Conservation (phyloP, 768 basidiomycete species). For the Calocybe indica region DNA sequence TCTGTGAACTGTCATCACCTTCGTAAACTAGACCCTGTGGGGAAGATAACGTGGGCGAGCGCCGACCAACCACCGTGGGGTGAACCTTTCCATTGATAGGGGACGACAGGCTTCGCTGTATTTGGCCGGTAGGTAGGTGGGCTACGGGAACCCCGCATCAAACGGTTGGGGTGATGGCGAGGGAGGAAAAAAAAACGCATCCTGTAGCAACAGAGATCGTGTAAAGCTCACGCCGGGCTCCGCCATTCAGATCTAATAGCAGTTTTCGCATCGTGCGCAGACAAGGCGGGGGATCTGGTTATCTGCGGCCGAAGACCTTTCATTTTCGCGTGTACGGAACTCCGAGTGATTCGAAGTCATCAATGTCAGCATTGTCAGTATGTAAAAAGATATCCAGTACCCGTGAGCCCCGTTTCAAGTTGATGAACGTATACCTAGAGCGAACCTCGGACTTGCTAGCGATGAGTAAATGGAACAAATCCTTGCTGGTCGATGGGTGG, state of each 20-base stretch:
- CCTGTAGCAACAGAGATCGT: too few species aligned
- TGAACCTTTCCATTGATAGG: neutral
- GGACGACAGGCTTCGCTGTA: neutral
- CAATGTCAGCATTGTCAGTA: too few species aligned
- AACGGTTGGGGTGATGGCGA: neutral
- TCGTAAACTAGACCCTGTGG: constrained; percentile 2
- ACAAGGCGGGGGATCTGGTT: too few species aligned
- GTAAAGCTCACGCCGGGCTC: too few species aligned
- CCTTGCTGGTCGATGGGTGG: constrained; percentile 10
- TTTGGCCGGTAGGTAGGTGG: neutral
- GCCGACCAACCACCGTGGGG: constrained; percentile 5
- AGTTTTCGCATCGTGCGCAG: too few species aligned
- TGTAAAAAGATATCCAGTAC: too few species aligned
- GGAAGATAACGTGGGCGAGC: neutral
- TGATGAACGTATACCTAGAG: too few species aligned
- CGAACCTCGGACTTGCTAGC: neutral
- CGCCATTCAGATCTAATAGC: too few species aligned
- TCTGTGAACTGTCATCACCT: neutral
- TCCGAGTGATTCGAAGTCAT: too few species aligned
- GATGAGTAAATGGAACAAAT: neutral
- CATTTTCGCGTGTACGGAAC: too few species aligned
- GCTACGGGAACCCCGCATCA: neutral
- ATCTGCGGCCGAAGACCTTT: too few species aligned
- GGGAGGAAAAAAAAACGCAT: neutral
- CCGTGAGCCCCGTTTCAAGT: too few species aligned